Evolutionary conservation across 1,284 basidiomycete genomes (phyloP).

Genomic region (Apiotrichum veenhuisii): DNA sequence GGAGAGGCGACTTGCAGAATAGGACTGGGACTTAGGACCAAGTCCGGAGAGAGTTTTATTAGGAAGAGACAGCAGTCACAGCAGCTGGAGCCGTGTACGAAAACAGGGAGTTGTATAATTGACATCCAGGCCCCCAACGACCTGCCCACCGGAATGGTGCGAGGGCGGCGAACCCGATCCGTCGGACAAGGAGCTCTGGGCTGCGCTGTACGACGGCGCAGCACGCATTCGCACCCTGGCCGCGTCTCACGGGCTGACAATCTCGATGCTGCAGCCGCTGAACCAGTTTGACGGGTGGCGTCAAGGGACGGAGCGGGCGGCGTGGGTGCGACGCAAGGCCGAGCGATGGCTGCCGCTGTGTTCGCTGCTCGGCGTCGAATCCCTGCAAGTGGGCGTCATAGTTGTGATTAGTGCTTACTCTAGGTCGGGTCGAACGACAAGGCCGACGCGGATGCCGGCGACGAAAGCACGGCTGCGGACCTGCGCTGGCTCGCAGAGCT

Average conservation of each 20-base stretch:
- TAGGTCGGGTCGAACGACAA: constrained; percentile 13
- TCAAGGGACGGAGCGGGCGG: not conserved
- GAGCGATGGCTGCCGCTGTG: constrained; percentile 14
- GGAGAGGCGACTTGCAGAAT: no score
- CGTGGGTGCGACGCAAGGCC: constrained; percentile 14
- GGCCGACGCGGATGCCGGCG: constrained; percentile 10
- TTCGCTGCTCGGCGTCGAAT: constrained; percentile 4
- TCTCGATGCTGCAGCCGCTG: constrained; percentile 18
- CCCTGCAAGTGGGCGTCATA: constrained; percentile 22
- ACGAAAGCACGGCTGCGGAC: constrained; percentile 15
- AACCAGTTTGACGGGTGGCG: constrained; percentile 22
- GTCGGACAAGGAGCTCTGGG: constrained; percentile 11
- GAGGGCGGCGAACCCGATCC: constrained; percentile 21
- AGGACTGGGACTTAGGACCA: no score
- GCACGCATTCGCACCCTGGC: constrained; percentile 5
- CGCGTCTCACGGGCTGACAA: constrained; percentile 1
- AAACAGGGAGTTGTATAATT: not conserved
- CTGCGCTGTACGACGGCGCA: constrained; percentile 9
- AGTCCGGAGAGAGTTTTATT: no score
- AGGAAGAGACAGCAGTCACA: no score
- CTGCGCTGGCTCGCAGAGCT: constrained; percentile 22
- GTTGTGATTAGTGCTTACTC: no score
- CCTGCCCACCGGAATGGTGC: constrained; percentile 8
- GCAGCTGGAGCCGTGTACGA: no score
- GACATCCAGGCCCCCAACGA: constrained; percentile 1